Evolutionary conservation across 2,329 filamentous ascomycete genomes (phyloP).

Genomic region (Penicillium glabrum): DNA sequence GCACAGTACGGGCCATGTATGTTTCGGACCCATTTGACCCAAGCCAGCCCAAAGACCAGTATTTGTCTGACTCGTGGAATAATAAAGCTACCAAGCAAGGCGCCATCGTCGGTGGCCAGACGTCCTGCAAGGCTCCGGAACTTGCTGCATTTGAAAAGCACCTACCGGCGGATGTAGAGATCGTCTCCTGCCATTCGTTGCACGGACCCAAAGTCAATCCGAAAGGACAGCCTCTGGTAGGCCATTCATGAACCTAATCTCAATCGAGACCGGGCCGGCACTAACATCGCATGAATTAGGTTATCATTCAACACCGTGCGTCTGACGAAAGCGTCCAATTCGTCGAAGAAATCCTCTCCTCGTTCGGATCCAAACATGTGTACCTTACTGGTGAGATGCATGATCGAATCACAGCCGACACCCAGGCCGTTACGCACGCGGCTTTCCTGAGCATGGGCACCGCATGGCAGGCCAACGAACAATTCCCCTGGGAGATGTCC

Average conservation of each 20-base stretch:
- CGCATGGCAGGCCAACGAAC: conserved; percentile 90
- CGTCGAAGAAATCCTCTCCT: conserved; percentile 78
- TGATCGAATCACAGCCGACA: conserved; percentile 96
- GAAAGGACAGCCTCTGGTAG: conserved; percentile 82
- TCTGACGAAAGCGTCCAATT: conserved; percentile 72
- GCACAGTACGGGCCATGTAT: conserved; percentile 89
- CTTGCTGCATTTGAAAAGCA: conserved; percentile 89
- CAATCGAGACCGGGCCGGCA: conserved; percentile 2
- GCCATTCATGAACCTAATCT: conserved; percentile 15
- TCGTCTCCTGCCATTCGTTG: conserved; percentile 93
- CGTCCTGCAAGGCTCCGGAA: conserved; percentile 96
- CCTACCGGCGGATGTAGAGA: conserved; percentile 84
- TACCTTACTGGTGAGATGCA: conserved; percentile 84
- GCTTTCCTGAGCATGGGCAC: conserved; percentile 98
- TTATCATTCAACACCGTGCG: conserved; percentile 88
- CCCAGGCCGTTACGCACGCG: conserved; percentile 95
- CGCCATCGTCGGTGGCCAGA: conserved; percentile 95
- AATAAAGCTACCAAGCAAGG: conserved; percentile 82
- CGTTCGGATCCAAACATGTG: conserved; percentile 82
- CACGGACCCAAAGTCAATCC: conserved; percentile 91
- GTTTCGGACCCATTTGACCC: conserved; percentile 32
- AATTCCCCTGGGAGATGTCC: conserved; percentile 96
- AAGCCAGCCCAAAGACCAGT: not conserved
- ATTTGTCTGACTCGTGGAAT: conserved; percentile 26
- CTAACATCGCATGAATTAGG: conserved; percentile 42